These are phyloP conservation scores for Ziziphus jujuba DNA, from an alignment of 306 rosid species.

Conservation along the genomic window DNA sequence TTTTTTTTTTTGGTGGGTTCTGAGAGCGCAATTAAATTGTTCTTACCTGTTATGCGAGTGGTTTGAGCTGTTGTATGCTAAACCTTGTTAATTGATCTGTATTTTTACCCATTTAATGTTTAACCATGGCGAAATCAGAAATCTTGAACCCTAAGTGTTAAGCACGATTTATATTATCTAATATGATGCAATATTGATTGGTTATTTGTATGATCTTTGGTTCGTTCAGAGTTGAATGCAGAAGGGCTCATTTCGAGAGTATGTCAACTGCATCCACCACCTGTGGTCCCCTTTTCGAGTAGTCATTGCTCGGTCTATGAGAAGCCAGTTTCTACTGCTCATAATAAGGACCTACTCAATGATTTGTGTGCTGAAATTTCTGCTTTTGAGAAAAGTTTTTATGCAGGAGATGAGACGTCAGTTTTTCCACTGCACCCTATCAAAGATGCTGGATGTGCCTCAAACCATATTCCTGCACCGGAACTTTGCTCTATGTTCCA, in stretches of 20 bases:
- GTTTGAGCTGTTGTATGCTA: too few relatives aligned
- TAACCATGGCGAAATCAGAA: too few relatives aligned
- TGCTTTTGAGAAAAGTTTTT: slow-evolving; percentile 25
- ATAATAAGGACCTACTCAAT: slow-evolving; percentile 26
- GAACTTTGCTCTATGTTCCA: slow-evolving; percentile 40
- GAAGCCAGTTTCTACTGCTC: slow-evolving; percentile 34
- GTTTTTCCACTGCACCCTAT: slow-evolving; percentile 40
- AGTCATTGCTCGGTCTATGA: slow-evolving; percentile 32
- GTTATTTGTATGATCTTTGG: neutral
- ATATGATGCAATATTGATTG: neutral
- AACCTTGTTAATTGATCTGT: too few relatives aligned
- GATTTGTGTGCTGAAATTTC: slow-evolving; percentile 31
- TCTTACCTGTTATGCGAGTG: too few relatives aligned
- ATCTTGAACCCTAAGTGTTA: too few relatives aligned
- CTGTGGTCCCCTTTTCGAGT: slow-evolving; percentile 38
- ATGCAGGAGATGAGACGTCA: slow-evolving; percentile 27
- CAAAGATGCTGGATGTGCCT: slow-evolving; percentile 41
- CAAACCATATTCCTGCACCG: slow-evolving; percentile 35
- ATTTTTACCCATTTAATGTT: too few relatives aligned
- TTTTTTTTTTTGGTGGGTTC: neutral
- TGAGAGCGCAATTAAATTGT: neutral
- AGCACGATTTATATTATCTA: too few relatives aligned
- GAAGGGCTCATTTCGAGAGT: slow-evolving; percentile 47
- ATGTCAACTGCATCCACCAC: slow-evolving; percentile 35
- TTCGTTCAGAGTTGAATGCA: slow-evolving; percentile 47